Evolutionary conservation across 352 stramenopile genomes (phyloP).

Genomic region (Phytophthora colocasiae): DNA sequence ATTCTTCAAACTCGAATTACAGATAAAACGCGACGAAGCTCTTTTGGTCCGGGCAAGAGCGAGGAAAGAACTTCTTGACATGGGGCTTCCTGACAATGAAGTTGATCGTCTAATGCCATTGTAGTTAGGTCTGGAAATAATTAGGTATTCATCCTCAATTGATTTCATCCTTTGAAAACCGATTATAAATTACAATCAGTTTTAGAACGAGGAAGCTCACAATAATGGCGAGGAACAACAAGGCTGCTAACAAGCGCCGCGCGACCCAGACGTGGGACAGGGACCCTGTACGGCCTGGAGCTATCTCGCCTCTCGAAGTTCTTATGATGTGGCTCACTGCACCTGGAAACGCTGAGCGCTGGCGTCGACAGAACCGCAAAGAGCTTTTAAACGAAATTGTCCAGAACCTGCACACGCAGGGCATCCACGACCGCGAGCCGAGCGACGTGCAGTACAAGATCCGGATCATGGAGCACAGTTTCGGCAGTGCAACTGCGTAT

Average conservation of each 20-base stretch:
- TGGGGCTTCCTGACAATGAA: conserved; percentile 36
- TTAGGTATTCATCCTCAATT: too few relatives aligned
- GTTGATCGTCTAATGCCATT: conserved; percentile 48
- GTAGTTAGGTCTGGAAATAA: conserved; percentile 10
- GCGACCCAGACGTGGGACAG: conserved; percentile 23
- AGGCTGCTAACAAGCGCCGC: conserved; percentile 14
- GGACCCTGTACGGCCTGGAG: conserved; percentile 17
- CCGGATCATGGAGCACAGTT: conserved; percentile 24
- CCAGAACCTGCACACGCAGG: conserved; percentile 18
- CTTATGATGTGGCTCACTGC: conserved; percentile 43
- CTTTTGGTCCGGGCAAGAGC: conserved; percentile 44
- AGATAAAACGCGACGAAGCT: conserved; percentile 47
- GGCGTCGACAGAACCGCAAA: conserved; percentile 30
- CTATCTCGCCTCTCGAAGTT: conserved; percentile 28
- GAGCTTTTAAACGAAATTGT: conserved; percentile 18
- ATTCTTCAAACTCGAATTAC: conserved; percentile 50
- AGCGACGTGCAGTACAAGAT: conserved; percentile 29
- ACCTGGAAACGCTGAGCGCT: conserved; percentile 44
- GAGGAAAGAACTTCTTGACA: conserved; percentile 49
- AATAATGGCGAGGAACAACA: conserved; percentile 10
- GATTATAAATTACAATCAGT: too few relatives aligned
- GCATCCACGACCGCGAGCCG: conserved; percentile 20
- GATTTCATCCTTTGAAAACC: too few relatives aligned
- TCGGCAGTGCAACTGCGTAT: conserved; percentile 17
- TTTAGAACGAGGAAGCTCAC: neutral